Percentiles rank a stretch among this genome's conserved stretches.
Evolutionary conservation across 352 stramenopile genomes (phyloP).

Genomic region (Phytophthora sp.): DNA sequence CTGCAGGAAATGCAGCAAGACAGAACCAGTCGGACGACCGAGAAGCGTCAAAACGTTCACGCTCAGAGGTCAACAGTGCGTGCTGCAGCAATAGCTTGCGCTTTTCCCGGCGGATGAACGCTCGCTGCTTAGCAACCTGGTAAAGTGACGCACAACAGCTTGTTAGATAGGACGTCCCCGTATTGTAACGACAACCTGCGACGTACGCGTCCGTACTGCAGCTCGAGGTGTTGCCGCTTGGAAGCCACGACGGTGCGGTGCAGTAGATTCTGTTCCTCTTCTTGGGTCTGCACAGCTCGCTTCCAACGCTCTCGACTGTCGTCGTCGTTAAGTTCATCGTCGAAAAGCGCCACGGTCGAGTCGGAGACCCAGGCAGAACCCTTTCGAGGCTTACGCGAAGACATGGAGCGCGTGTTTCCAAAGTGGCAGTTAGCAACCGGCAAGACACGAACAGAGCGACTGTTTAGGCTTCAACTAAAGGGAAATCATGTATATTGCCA

Average conservation of each 20-base stretch:
- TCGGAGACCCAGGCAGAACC: constrained; percentile 26
- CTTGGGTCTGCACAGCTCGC: constrained; percentile 45
- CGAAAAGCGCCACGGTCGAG: constrained; percentile 31
- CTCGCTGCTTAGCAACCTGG: constrained; percentile 74
- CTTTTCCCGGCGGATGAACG: constrained; percentile 82
- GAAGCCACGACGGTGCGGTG: constrained; percentile 73
- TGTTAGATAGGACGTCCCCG: not conserved
- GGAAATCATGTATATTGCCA: too few species aligned
- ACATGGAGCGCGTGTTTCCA: constrained; percentile 9
- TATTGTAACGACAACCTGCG: too few species aligned
- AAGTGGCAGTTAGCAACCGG: constrained; percentile 23
- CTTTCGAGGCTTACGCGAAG: constrained; percentile 33
- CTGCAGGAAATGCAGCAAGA: constrained; percentile 50
- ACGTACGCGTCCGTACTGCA: constrained; percentile 65
- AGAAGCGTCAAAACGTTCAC: constrained; percentile 76
- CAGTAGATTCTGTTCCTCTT: constrained; percentile 70
- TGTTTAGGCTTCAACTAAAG: too few species aligned
- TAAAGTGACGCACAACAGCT: not conserved
- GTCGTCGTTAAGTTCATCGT: constrained; percentile 25
- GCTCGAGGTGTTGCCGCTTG: constrained; percentile 68
- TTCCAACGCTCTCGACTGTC: constrained; percentile 42
- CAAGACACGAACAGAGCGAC: not conserved
- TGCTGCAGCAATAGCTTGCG: constrained; percentile 79
- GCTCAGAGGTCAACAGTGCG: constrained; percentile 73
- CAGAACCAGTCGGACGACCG: constrained; percentile 82